These are phyloP conservation scores for Heritiera littoralis DNA, from an alignment of 345 rosid species.

Conservation along the genomic window DNA sequence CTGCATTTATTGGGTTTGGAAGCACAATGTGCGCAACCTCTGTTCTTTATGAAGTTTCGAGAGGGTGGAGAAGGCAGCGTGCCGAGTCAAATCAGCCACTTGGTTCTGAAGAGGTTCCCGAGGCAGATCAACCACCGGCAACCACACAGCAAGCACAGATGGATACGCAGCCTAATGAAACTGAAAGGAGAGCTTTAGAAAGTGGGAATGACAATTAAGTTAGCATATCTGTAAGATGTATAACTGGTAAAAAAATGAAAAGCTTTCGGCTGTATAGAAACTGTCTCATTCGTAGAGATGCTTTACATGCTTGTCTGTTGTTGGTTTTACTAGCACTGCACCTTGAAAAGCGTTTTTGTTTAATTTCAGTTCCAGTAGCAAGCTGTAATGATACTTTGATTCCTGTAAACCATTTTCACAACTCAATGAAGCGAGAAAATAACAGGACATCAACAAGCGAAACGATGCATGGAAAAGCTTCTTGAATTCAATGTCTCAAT, in stretches of 20 bases:
- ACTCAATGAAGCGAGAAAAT: neutral
- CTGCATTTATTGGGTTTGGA: slow-evolving; percentile 79
- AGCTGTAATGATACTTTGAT: neutral
- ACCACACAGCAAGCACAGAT: slow-evolving; percentile 15
- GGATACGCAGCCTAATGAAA: slow-evolving; percentile 16
- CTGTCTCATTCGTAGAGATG: neutral
- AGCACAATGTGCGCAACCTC: slow-evolving; percentile 62
- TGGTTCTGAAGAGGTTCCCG: slow-evolving; percentile 25
- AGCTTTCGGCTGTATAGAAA: slow-evolving; percentile 18
- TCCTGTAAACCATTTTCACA: neutral
- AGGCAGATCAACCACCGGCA: slow-evolving; percentile 27
- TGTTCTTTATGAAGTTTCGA: slow-evolving; percentile 42
- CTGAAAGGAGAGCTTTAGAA: slow-evolving; percentile 28
- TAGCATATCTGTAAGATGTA: neutral
- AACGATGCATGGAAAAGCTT: neutral
- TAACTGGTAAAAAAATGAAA: neutral
- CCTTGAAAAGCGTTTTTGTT: neutral
- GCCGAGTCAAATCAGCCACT: slow-evolving; percentile 26
- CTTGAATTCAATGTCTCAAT: neutral
- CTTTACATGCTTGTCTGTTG: neutral
- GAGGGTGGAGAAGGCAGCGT: slow-evolving; percentile 38
- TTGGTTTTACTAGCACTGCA: neutral
- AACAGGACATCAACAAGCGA: neutral
- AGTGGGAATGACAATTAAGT: slow-evolving; percentile 3
- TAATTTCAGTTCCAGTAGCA: neutral